Base-by-base conservation (phyloP, 257 asterid genomes). In the Fraxinus anomala region DNA sequence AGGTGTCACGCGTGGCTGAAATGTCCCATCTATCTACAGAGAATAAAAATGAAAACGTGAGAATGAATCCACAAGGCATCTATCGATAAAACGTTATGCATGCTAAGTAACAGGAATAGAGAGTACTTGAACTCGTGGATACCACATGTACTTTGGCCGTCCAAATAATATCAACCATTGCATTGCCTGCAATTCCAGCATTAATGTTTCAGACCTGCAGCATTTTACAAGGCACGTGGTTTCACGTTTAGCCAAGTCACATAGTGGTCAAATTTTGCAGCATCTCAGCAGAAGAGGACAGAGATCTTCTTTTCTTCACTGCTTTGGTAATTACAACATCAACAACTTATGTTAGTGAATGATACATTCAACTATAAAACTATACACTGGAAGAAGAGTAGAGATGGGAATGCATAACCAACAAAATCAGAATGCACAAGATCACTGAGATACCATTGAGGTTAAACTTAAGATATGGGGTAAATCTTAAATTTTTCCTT, bases 121-220 rank as follows among this genome's bases (percentile, higher is more conserved):
- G 56, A 47, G 59, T 47, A 14, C 59, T 2, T 47, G 59, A 2
- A 49, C 6, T 49, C 61, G 3, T 49, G 61, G 61, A 17, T 2
- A 49, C 61, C 61, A 49, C 61, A 14, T 3, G 5, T 16, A 17
- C 9, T 17, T 17, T 14, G 23, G 23, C 59, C 74, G 74, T 37
- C 74, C 74, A 70, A 70, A 21, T 39, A 39, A 70, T 70, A 39
- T 70, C 74, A 70, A 12, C 74, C 56, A 7, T 16, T 69, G 73
- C 59, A 49, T 16, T 49, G 59, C 23, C 59, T 49, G 7, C 21
- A 49, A 49, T 49, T 42, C 51, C 17, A 11, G 51, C 51, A 42
- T 42, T 12, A 42, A 42, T 42, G 51, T 42, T 42, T 11, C 17
- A 42, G 51, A 42, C 14, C 44, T 42, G 51, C 16, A 34, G 37